Conservation (phyloP, 345 rosid genomes). For the Acer negundo region DNA sequence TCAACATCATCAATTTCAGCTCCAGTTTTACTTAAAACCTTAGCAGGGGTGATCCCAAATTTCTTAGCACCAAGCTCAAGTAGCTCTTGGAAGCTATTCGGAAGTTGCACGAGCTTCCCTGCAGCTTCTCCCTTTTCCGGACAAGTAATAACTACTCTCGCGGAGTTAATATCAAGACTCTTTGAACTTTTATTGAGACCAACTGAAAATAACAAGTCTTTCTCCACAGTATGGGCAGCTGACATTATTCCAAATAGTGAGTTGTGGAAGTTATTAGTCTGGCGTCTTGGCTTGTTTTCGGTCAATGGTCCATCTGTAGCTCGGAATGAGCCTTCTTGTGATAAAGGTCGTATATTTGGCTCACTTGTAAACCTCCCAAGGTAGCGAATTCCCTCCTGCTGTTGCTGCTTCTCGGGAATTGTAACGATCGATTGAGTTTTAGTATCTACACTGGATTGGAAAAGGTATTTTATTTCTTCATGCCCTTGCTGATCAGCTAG, state of each 20-base stretch:
- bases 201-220: constrained; percentile 34
- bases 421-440: constrained; percentile 36
- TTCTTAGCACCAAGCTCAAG: constrained; percentile 60
- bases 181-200: constrained; percentile 17
- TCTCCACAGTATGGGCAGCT: constrained; percentile 46
- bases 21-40: constrained; percentile 50
- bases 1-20: constrained; percentile 75
- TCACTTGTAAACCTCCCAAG: constrained; percentile 78
- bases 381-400: constrained; percentile 36
- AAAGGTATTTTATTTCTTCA: constrained; percentile 63
- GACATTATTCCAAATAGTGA: constrained; percentile 80
- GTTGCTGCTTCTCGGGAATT: constrained; percentile 52
- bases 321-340: constrained; percentile 28
- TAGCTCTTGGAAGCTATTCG: constrained; percentile 58
- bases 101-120: constrained; percentile 68
- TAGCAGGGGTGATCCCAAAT: constrained; percentile 50
- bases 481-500: constrained; percentile 91
- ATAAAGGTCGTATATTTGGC: constrained; percentile 53
- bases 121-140: constrained; percentile 47
- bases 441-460: constrained; percentile 40
- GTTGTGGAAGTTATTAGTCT: constrained; percentile 63
- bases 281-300: constrained; percentile 53
- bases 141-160: constrained; percentile 71
- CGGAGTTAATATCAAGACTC: constrained; percentile 18
- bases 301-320: constrained; percentile 48